Base-by-base conservation (phyloP, 2,329 filamentous ascomycete genomes). In the Sarocladium brachiariae region DNA sequence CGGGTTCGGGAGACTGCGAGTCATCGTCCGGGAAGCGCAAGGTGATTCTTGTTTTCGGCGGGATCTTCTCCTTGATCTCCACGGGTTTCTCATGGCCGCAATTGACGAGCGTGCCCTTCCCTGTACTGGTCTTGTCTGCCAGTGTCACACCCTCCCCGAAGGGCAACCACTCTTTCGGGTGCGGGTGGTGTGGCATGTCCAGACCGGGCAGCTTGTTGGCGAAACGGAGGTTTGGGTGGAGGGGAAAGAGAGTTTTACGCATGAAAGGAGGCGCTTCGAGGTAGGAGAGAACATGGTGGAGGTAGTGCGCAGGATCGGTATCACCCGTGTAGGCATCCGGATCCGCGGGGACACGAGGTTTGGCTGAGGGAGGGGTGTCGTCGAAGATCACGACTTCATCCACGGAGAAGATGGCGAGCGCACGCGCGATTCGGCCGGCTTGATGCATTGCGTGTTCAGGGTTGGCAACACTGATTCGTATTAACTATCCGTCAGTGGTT, bases 331-430 rank as follows among this genome's bases (percentile, higher is more conserved):
- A 76, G 59, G 72, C 66, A 45, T 73, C 66, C 48, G 73, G 71
- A 57, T 81, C 76, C 48, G 77, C 71, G 50, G 67, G 65, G 18
- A 65, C 67, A 23, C 61, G 64, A 25, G 72, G 69, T 27, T 76
- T 75, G 27, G 71, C 61, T 13, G 73, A 68, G 6, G 59, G 47
- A 2, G 75, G 75, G 31, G 74, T 75, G 67, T 95, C 89, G 61
- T 92, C 83, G 65, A 87, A 95, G 50, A 95, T 72, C 48, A 95
- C 76, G 25, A 95, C 76, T 68, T 95, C 89, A 63, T 95, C 89
- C 57, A 95, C 78, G 60, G 81, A 85, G 69, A 93, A 95, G 55
- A 95, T 84, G 54, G 87, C 86, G 49, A 89, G 77, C 30, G 88
- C 87, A 50, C 89, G 86, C 5, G 89, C 89, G 50, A 95, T 83